Conservation (phyloP, 306 rosid genomes). For the Quercus suber region DNA sequence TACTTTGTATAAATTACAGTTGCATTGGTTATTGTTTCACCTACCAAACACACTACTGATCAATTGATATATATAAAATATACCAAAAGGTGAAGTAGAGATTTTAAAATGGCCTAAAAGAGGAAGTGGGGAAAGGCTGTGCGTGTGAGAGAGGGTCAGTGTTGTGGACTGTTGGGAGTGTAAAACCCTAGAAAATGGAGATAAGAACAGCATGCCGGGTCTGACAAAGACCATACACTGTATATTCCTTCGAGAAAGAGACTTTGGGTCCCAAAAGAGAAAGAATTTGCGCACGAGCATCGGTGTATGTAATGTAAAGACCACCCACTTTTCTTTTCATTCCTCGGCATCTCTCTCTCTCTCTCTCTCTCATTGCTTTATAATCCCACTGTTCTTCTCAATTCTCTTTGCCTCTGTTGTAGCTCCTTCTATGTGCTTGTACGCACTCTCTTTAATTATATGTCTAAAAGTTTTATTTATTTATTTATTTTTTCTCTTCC, state of each 20-base stretch:
- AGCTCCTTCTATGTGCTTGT: constrained; percentile 19
- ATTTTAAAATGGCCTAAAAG: constrained; percentile 5
- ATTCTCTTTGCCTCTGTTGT: constrained; percentile 44
- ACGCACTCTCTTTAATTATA: constrained; percentile 10
- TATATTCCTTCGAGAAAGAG: constrained; percentile 97
- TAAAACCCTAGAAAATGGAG: constrained; percentile 81
- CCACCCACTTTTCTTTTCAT: constrained; percentile 47
- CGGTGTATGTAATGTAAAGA: constrained; percentile 54
- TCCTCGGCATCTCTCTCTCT: constrained; percentile 25
- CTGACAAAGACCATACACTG: constrained; percentile 84
- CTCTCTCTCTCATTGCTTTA: constrained; percentile 22
- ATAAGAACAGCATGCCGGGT: constrained; percentile 78
- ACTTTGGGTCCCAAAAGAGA: constrained; percentile 44
- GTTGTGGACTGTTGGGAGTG: constrained; percentile 18
- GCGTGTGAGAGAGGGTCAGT: constrained; percentile 13
- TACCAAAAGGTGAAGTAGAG: not conserved
- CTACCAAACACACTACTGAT: too few species aligned
- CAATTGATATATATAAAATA: not conserved
- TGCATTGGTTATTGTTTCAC: not conserved
- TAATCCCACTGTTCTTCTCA: constrained; percentile 28
- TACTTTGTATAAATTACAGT: not conserved
- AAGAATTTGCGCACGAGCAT: constrained; percentile 64
- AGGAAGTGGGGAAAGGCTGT: constrained; percentile 9
- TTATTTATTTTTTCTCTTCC: not conserved
- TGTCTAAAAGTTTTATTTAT: constrained; percentile 13